These are phyloP conservation scores for Gleditsia sinensis DNA, from an alignment of 306 rosid species.

Conservation along the genomic window DNA sequence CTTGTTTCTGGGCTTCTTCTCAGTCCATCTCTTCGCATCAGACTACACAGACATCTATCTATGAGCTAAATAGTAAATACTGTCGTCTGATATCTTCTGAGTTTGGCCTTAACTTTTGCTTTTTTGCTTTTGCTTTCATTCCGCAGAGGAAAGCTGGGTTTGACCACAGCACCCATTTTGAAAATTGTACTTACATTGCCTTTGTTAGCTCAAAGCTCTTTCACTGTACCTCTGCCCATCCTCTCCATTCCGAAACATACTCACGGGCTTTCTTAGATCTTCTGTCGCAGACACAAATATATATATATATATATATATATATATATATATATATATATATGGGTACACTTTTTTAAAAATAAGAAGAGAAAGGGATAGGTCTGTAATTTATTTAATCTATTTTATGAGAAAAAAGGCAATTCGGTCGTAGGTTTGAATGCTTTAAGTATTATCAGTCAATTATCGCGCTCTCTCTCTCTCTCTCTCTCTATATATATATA, in stretches of 20 bases:
- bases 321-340: no score
- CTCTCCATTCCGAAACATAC: conserved; percentile 43
- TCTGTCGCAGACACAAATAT: conserved; percentile 19
- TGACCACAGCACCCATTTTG: conserved; percentile 62
- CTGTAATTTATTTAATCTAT: neutral
- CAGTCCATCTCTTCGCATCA: conserved; percentile 6
- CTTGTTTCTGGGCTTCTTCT: neutral
- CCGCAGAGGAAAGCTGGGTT: conserved; percentile 54
- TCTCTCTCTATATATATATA: neutral
- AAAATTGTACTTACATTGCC: conserved; percentile 34
- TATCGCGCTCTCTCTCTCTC: no score
- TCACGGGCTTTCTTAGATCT: conserved; percentile 51
- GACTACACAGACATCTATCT: conserved; percentile 31
- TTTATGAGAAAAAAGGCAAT: conserved; percentile 18
- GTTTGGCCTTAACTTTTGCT: conserved; percentile 63
- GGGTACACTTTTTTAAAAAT: conserved; percentile 26
- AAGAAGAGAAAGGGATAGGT: neutral
- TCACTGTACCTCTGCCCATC: no score
- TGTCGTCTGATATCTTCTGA: conserved; percentile 34
- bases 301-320: no score
- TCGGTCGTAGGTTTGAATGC: no score
- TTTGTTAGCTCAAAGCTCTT: conserved; percentile 44
- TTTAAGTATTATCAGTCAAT: no score
- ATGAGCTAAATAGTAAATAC: conserved; percentile 32
- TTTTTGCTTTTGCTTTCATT: conserved; percentile 65